Evolutionary conservation across 2,329 filamentous ascomycete species (phyloP), one percentile per base, ranked within the genome.

Genomic region (Colletotrichum liriopes): DNA sequence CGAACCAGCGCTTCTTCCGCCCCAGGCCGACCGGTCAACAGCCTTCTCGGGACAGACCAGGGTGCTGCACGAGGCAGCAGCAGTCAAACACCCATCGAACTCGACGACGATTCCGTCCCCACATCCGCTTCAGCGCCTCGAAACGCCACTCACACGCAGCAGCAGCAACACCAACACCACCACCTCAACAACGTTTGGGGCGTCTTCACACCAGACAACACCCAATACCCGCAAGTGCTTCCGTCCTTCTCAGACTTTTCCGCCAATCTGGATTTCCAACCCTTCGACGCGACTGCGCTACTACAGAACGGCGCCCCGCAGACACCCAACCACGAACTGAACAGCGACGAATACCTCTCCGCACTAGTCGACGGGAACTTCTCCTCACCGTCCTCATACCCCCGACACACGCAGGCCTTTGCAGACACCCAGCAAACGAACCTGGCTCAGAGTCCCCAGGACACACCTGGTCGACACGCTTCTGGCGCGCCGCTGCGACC

Each of bases 301-400:
- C 32, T 62, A 5, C 41, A 61, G 18, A 63, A 47, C 59, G 49
- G 56, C 43, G 29, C 67, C 60, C 65, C 65, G 72, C 72, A 58
- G 77, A 80, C 67, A 41, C 71, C 71, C 2, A 47, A 47, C 32
- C 71, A 39, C 47, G 61, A 73, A 18, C 49, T 55, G 12, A 61
- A 66, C 55, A 67, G 61, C 32, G 76, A 79, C 51, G 67, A 74
- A 20, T 76, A 76, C 45, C 72, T 82, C 26, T 65, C 64, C 51
- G 74, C 71, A n/a, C 65, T 83, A 35, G 72, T 75, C 51, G 77
- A 78, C 49, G 71, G 71, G 62, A 77, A 81, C 18, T 81, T 81
- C 65, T 83, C 82, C 65, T 83, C 82, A 2, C 81, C 81, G 29
- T 82, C 82, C 26, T 77, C 74, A 18, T 83, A 82, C 61, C 80